These are phyloP conservation scores for Vigna radiata DNA, from an alignment of 306 rosid genomes.

Conservation along the genomic window DNA sequence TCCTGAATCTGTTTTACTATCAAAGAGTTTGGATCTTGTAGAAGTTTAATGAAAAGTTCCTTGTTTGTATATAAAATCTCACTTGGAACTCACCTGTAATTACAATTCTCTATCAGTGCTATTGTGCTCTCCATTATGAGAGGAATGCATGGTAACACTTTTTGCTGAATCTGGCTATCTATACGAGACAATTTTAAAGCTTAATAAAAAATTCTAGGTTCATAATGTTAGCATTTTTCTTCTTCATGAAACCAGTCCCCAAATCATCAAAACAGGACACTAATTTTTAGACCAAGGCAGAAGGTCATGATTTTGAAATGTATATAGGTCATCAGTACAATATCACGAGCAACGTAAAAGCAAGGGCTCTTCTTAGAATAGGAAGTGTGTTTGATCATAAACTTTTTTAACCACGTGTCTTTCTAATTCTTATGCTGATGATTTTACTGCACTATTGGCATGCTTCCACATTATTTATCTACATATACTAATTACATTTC, in stretches of 20 bases:
- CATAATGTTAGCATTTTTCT: conserved; percentile 12
- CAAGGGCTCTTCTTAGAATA: too few species aligned
- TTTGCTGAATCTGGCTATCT: conserved; percentile 7
- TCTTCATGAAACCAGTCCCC: conserved; percentile 27
- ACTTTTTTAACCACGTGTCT: too few species aligned
- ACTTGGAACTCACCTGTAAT: conserved; percentile 50
- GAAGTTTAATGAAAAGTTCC: conserved; percentile 69
- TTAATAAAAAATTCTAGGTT: conserved; percentile 10
- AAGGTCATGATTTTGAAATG: background rate
- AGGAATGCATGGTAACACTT: background rate
- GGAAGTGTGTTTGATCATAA: too few species aligned
- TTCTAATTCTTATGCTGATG: too few species aligned
- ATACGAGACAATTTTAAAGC: background rate
- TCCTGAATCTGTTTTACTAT: conserved; percentile 67
- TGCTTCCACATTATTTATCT: too few species aligned
- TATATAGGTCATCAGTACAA: too few species aligned
- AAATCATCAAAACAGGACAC: conserved; percentile 3
- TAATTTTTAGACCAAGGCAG: background rate
- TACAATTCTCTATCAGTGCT: conserved; percentile 39
- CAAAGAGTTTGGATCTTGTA: conserved; percentile 78
- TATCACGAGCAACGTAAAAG: too few species aligned
- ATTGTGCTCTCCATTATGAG: background rate
- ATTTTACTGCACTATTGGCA: too few species aligned
- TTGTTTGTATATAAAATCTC: conserved; percentile 73
- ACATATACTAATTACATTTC: too few species aligned